Conservation (phyloP, 1,139 yeast genomes). For the Hyphopichia pseudoburtonii region DNA sequence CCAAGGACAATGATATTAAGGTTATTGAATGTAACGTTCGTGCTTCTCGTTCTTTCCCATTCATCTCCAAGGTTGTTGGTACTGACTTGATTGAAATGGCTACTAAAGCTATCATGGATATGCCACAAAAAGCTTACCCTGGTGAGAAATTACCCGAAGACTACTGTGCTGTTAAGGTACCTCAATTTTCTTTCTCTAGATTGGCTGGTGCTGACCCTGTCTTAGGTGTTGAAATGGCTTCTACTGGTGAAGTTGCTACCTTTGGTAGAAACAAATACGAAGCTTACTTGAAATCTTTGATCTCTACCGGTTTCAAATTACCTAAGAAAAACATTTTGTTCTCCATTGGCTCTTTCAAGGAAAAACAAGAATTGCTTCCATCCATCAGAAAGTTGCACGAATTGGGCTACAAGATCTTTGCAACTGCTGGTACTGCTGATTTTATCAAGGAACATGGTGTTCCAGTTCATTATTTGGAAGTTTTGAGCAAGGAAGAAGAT, state of each 20-base stretch:
- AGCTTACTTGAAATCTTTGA: slow-evolving; percentile 91
- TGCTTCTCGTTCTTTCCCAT: slow-evolving; percentile 98
- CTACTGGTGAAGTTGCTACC: slow-evolving; percentile 98
- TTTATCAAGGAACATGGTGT: slow-evolving; percentile 92
- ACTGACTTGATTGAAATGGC: slow-evolving; percentile 97
- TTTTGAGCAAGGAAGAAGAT: slow-evolving; percentile 68
- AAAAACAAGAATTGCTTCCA: slow-evolving; percentile 90
- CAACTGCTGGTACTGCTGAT: slow-evolving; percentile 99
- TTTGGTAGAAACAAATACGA: slow-evolving; percentile 96
- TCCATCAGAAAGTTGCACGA: slow-evolving; percentile 78
- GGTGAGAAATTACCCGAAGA: slow-evolving; percentile 84
- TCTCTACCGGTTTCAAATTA: slow-evolving; percentile 91
- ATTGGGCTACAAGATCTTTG: slow-evolving; percentile 87
- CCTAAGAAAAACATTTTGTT: slow-evolving; percentile 94
- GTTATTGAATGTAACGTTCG: slow-evolving; percentile 98
- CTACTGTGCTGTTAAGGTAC: slow-evolving; percentile 96
- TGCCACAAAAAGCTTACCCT: slow-evolving; percentile 87
- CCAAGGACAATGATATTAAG: slow-evolving; percentile 64
- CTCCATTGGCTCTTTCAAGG: slow-evolving; percentile 97
- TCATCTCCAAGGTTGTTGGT: slow-evolving; percentile 96
- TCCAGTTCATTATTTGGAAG: slow-evolving; percentile 94
- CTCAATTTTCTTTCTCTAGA: slow-evolving; percentile 97
- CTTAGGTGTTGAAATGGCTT: slow-evolving; percentile 98
- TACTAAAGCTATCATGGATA: slow-evolving; percentile 90
- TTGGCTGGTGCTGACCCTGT: slow-evolving; percentile 98